A percentile compares a stretch with the other conserved stretches of the same genome.
phyloP scores from a whole-genome alignment of 352 stramenopile species.

The Phytophthora palmivora region DNA sequence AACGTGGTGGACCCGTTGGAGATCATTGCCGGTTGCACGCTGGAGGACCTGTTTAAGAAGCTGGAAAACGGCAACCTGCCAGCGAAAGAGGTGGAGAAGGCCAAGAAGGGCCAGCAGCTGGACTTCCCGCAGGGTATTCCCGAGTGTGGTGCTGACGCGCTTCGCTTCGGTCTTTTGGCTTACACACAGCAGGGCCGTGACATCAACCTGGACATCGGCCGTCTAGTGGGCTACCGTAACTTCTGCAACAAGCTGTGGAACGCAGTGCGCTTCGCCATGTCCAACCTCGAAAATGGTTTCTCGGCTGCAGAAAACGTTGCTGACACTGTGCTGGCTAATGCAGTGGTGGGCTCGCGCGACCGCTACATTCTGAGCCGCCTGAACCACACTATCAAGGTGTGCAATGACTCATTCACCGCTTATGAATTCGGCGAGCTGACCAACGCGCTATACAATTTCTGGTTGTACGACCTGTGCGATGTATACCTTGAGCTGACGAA shows the following conservation, averaged over 20 bases:
- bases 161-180: conserved; percentile 98
- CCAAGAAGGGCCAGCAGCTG: conserved; percentile 96
- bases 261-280: conserved; percentile 97
- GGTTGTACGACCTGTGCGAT: conserved; percentile 99
- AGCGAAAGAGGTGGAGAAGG: conserved; percentile 96
- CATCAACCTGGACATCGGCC: conserved; percentile 99
- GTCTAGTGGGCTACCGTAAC: conserved; percentile 98
- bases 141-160: conserved; percentile 98
- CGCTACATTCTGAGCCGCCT: conserved; percentile 88
- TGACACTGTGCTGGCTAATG: conserved; percentile 68
- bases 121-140: conserved; percentile 99
- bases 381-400: conserved; percentile 75
- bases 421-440: conserved; percentile 98
- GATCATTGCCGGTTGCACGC: conserved; percentile 96
- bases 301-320: conserved; percentile 60
- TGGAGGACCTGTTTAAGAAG: conserved; percentile 95
- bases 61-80: conserved; percentile 98
- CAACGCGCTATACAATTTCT: conserved; percentile 97
- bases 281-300: conserved; percentile 92
- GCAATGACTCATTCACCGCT: conserved; percentile 85
- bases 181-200: conserved; percentile 96
- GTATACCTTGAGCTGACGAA: conserved; percentile 99
- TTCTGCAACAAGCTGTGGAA: conserved; percentile 99
- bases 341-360: conserved; percentile 70
- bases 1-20: conserved; percentile 99